Percentiles rank a stretch among this genome's conserved stretches.
These are phyloP conservation scores for Candida hungchunana DNA, from an alignment of 805 yeast species.

Conservation along the genomic window DNA sequence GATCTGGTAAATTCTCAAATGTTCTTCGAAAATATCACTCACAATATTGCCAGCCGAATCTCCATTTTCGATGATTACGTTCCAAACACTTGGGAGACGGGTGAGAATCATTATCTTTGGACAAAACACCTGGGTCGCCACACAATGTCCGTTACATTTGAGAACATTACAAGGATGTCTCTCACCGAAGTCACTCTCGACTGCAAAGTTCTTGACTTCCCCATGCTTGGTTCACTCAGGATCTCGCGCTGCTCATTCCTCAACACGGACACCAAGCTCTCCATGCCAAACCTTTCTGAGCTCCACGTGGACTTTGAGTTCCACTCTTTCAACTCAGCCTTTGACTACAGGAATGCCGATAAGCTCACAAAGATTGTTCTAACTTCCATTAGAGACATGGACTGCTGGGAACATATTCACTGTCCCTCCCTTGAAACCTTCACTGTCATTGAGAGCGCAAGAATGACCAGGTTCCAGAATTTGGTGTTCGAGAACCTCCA, in stretches of 20 bases:
- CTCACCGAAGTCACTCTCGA: slow-evolving; percentile 6
- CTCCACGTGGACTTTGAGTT: slow-evolving; percentile 6
- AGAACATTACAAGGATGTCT: slow-evolving; percentile 6
- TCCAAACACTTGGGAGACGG: slow-evolving; percentile 6
- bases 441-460: slow-evolving; percentile 6
- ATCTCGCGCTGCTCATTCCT: slow-evolving; percentile 7
- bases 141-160: slow-evolving; percentile 10
- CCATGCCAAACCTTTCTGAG: slow-evolving; percentile 4
- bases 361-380: slow-evolving; percentile 4
- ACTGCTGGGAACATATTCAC: slow-evolving; percentile 8
- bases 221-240: slow-evolving; percentile 5
- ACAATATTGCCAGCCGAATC: slow-evolving; percentile 4
- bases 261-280: slow-evolving; percentile 1
- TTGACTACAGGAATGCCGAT: slow-evolving; percentile 11
- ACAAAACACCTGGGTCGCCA: slow-evolving; percentile 4
- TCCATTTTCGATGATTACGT: slow-evolving; percentile 11
- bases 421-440: slow-evolving; percentile 9
- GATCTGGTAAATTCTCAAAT: slow-evolving; percentile 5
- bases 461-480: slow-evolving; percentile 4
- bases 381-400: slow-evolving; percentile 9
- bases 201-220: slow-evolving; percentile 12
- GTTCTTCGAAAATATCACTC: slow-evolving; percentile 2
- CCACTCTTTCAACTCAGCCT: slow-evolving; percentile 7
- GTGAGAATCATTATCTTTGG: slow-evolving; percentile 4
- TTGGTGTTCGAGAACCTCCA: slow-evolving; percentile 4